Conservation (phyloP, 345 rosid genomes). For the Arabis alpina region DNA sequence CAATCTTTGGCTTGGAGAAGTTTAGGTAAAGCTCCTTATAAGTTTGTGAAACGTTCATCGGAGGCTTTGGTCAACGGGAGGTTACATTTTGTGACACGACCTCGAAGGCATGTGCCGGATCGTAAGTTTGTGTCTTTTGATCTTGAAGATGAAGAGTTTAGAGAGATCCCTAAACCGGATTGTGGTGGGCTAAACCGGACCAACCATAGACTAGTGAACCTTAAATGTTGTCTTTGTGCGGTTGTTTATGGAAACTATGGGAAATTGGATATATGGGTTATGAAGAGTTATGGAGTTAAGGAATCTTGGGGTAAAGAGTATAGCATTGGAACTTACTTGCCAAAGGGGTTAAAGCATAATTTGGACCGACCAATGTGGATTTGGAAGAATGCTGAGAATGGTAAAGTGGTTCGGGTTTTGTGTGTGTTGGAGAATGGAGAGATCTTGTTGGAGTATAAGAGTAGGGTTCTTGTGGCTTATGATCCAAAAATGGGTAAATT, state of each 20-base stretch:
- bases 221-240: conserved; percentile 67
- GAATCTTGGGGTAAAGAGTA: conserved; percentile 76
- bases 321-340: conserved; percentile 68
- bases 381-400: conserved; percentile 54
- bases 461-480: conserved; percentile 64
- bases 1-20: conserved; percentile 62
- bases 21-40: conserved; percentile 66
- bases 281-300: conserved; percentile 68
- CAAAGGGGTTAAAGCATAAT: conserved; percentile 69
- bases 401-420: conserved; percentile 59
- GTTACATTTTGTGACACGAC: conserved; percentile 80
- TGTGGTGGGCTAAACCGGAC: conserved; percentile 66
- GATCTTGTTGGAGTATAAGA: conserved; percentile 80
- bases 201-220: conserved; percentile 59
- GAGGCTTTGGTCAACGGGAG: conserved; percentile 78
- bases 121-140: conserved; percentile 77
- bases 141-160: conserved; percentile 69
- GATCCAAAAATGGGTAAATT: conserved; percentile 68
- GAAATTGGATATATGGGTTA: conserved; percentile 85
- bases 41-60: conserved; percentile 56
- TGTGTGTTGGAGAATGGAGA: conserved; percentile 69
- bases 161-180: conserved; percentile 77
- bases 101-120: conserved; percentile 60
- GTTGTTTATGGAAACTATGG: conserved; percentile 69
- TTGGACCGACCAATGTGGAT: conserved; percentile 53